Base-by-base conservation (phyloP, 345 rosid genomes). In the Tarenaya hassleriana region DNA sequence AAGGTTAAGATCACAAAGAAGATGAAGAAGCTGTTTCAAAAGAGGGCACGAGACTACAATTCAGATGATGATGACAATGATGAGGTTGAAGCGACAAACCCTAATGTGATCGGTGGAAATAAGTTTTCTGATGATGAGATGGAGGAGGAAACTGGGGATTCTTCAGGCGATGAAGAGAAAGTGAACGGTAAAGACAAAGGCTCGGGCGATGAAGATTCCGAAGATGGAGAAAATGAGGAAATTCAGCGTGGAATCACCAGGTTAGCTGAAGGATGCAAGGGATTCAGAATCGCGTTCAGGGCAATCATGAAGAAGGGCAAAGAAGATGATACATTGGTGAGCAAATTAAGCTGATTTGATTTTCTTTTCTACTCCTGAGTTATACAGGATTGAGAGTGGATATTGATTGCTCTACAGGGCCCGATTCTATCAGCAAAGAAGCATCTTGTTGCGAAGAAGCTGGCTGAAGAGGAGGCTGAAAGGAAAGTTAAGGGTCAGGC, bases 381-480 rank as follows among this genome's bases (percentile, higher is more conserved):
- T 54, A 27, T 14, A 12, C 10, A 21, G 55, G 8, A 15, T 50
- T 0, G 14, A 7, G 35, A 19, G n/a, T 61, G 34, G 16, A 45
- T 21, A 39, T 44, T 57, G 47, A 49, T 41, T 42, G 42, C 15
- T 51, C 64, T 66, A 63, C 75, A 88, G 98, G 95, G 94, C 44
- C 98, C 98, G 0, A 84, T 92, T 41, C 66, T 92, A 58, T 81
- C 95, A 15, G 90, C 82, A 13, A 95, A 82, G 52, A 83, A 80
- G 81, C 87, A 81, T 60, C 97, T 92, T 61, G 60, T 92, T 50
- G 98, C 78, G 12, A 74, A 88, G 67, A 88, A 92, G 80, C 76
- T 92, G 60, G 94, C 94, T 7, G 95, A 92, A 62, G 97, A 88
- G 66, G 86, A 75, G 58, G 70, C 76, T 54, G 97, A 86, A 38